Evolutionary conservation across 805 yeast species (phyloP).

Genomic region (Ogataea angusta): DNA sequence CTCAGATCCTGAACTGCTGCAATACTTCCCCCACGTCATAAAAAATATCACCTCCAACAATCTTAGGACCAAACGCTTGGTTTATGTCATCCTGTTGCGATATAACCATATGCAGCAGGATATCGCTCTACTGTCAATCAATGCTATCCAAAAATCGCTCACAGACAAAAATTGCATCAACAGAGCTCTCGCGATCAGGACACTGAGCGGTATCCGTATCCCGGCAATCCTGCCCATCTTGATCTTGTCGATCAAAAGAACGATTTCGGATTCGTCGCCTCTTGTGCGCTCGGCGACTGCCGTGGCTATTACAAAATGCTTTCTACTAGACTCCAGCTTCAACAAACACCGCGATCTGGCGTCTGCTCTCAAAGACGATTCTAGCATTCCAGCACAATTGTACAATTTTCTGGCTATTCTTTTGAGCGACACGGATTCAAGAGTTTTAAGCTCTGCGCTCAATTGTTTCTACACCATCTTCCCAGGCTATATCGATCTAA

Average conservation of each 20-base stretch:
- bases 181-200: slow-evolving; percentile 71
- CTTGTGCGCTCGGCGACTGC: slow-evolving; percentile 79
- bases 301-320: slow-evolving; percentile 63
- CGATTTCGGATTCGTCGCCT: slow-evolving; percentile 68
- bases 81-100: slow-evolving; percentile 66
- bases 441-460: slow-evolving; percentile 70
- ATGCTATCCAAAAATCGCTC: slow-evolving; percentile 83
- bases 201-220: slow-evolving; percentile 79
- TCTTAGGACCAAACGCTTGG: slow-evolving; percentile 67
- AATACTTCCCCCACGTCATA: slow-evolving; percentile 79
- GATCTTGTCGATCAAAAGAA: slow-evolving; percentile 65
- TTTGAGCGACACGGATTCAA: slow-evolving; percentile 60
- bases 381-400: slow-evolving; percentile 48
- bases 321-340: slow-evolving; percentile 31
- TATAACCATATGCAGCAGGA: slow-evolving; percentile 86
- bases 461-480: slow-evolving; percentile 51
- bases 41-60: slow-evolving; percentile 75
- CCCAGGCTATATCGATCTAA: slow-evolving; percentile 54
- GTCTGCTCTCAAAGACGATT: slow-evolving; percentile 23
- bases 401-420: slow-evolving; percentile 47
- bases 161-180: slow-evolving; percentile 64
- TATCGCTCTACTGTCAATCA: slow-evolving; percentile 83
- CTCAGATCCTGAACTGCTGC: slow-evolving; percentile 38
- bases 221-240: slow-evolving; percentile 80
- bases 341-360: slow-evolving; percentile 15